Evolutionary conservation across 78 protist species (phyloP).

Genomic region (Dictyostelium purpureum): DNA sequence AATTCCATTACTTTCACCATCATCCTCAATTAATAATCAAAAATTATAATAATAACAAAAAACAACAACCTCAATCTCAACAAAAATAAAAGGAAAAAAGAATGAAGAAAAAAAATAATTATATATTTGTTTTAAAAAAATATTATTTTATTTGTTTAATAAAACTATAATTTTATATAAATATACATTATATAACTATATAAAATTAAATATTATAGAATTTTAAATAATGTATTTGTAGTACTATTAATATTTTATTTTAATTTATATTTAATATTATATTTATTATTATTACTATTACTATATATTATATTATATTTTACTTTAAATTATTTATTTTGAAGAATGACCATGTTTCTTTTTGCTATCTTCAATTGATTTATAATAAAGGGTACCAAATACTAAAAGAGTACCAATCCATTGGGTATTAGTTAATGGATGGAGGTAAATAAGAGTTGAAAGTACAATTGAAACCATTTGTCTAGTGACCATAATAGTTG

Average conservation of each 20-base stretch:
- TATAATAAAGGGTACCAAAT: slow-evolving; percentile 80
- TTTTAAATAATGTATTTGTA: too few relatives aligned
- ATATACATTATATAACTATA: not conserved
- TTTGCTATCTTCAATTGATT: slow-evolving; percentile 47
- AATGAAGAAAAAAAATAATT: not conserved
- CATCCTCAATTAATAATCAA: too few relatives aligned
- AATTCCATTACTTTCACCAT: too few relatives aligned
- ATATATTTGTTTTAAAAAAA: not conserved
- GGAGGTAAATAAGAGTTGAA: slow-evolving; percentile 55
- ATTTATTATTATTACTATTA: not conserved
- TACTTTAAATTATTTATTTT: not conserved
- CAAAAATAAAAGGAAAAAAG: not conserved
- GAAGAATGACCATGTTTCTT: slow-evolving; percentile 19
- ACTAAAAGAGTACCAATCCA: slow-evolving; percentile 75
- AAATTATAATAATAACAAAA: too few relatives aligned
- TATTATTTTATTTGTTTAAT: not conserved
- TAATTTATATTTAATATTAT: too few relatives aligned
- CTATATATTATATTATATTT: not conserved
- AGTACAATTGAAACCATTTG: slow-evolving; percentile 73
- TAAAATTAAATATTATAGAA: not conserved
- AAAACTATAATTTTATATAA: not conserved
- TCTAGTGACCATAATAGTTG: slow-evolving; percentile 68
- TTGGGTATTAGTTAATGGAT: slow-evolving; percentile 65
- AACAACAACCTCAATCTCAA: not conserved
- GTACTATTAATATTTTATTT: too few relatives aligned